These are phyloP conservation scores for Luffa aegyptiaca DNA, from an alignment of 306 rosid species.

Conservation along the genomic window DNA sequence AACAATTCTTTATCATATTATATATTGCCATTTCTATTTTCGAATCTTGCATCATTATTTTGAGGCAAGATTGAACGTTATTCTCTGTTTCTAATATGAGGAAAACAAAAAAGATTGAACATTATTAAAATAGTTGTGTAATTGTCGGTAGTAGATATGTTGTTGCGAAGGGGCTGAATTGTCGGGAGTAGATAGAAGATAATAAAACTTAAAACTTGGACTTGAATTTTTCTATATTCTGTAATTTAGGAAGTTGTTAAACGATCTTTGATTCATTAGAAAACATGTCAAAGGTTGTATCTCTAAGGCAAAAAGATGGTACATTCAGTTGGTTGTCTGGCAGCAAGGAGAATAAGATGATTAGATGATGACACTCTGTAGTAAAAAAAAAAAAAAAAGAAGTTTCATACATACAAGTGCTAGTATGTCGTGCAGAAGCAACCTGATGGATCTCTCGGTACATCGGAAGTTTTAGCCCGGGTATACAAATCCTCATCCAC, in stretches of 20 bases:
- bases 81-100: neutral
- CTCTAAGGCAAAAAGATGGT: neutral
- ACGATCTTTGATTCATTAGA: neutral
- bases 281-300: neutral
- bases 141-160: neutral
- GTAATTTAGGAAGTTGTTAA: neutral
- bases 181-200: neutral
- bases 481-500: neutral
- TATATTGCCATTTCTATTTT: neutral
- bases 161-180: neutral
- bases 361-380: neutral
- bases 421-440: neutral
- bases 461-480: neutral
- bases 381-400: neutral
- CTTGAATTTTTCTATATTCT: neutral
- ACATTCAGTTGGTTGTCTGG: conserved; percentile 1
- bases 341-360: neutral
- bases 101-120: neutral
- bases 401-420: neutral
- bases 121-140: neutral
- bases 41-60: neutral
- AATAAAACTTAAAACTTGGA: neutral
- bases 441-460: neutral
- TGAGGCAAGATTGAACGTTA: neutral
- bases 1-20: neutral